phyloP scores from a whole-genome alignment of 495 filamentous ascomycete genomes.

The Penicillium salamii region DNA sequence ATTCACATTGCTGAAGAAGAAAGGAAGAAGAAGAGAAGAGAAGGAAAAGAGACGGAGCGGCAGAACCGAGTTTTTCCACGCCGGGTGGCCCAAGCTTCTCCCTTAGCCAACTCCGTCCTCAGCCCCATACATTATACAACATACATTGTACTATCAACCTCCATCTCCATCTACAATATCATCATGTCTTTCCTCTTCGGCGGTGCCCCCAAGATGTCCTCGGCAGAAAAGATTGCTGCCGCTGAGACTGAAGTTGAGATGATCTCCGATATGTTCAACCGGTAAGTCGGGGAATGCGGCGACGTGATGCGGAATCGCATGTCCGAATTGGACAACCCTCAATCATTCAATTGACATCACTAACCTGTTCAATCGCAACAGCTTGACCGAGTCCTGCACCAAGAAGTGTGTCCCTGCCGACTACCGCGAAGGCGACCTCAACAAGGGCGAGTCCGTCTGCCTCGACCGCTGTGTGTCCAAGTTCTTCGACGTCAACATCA shows the following conservation, averaged over 20 bases:
- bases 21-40: slow-evolving; percentile 12
- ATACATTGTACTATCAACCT: neutral
- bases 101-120: slow-evolving; percentile 16
- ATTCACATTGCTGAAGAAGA: slow-evolving; percentile 26
- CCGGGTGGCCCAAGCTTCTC: slow-evolving; percentile 36
- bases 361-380: slow-evolving; percentile 28
- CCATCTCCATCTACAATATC: slow-evolving; percentile 11
- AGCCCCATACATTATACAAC: neutral
- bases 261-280: slow-evolving; percentile 92
- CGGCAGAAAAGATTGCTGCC: slow-evolving; percentile 90
- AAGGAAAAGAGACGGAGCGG: slow-evolving; percentile 20
- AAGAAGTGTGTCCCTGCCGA: slow-evolving; percentile 87
- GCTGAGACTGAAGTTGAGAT: slow-evolving; percentile 92
- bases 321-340: too few species aligned
- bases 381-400: slow-evolving; percentile 81
- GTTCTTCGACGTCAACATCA: slow-evolving; percentile 97
- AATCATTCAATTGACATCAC: neutral
- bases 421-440: slow-evolving; percentile 92
- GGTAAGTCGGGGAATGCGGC: slow-evolving; percentile 55
- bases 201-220: slow-evolving; percentile 78
- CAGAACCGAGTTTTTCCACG: slow-evolving; percentile 20
- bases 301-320: neutral
- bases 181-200: slow-evolving; percentile 97
- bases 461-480: slow-evolving; percentile 94
- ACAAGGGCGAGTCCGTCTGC: slow-evolving; percentile 98